A percentile compares a stretch with the other conserved stretches of the same genome.
Conservation (phyloP, 306 rosid species). For the Astragalus membranaceus region DNA sequence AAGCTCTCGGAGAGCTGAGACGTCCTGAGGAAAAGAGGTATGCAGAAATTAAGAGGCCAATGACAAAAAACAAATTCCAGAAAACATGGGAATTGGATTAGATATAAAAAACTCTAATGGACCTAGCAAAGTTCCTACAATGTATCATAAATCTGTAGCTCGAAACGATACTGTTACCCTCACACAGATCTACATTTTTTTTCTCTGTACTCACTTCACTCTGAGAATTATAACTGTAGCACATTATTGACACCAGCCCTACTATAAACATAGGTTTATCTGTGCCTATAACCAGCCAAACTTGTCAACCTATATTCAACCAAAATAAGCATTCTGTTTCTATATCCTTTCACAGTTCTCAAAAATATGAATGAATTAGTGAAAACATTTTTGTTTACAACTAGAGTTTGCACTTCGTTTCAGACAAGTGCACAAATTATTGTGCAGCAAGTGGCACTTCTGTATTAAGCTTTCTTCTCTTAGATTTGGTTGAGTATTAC, state of each 20-base stretch:
- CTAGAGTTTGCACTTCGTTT: not conserved
- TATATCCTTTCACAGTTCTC: not conserved
- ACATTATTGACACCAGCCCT: not conserved
- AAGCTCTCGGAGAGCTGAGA: not conserved
- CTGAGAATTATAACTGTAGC: not conserved
- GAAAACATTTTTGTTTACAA: not conserved
- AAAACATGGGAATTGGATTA: not conserved
- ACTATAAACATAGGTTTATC: not conserved
- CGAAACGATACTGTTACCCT: not conserved
- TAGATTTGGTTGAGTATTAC: not conserved
- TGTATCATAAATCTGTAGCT: not conserved
- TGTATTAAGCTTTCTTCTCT: not conserved
- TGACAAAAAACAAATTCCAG: not conserved
- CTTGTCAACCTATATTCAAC: not conserved
- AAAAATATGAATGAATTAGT: not conserved
- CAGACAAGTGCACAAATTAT: not conserved
- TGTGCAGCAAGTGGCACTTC: not conserved
- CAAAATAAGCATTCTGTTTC: not conserved
- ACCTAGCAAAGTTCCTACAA: not conserved
- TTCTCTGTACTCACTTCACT: not conserved
- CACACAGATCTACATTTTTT: not conserved
- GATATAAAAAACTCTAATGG: not conserved
- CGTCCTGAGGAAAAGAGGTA: not conserved
- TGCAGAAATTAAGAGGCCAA: not conserved
- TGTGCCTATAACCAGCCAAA: not conserved